Percentiles rank a stretch among this genome's conserved stretches.
phyloP scores from a whole-genome alignment of 371 early-diverging fungal genomes.

The Mucor velutinosus region DNA sequence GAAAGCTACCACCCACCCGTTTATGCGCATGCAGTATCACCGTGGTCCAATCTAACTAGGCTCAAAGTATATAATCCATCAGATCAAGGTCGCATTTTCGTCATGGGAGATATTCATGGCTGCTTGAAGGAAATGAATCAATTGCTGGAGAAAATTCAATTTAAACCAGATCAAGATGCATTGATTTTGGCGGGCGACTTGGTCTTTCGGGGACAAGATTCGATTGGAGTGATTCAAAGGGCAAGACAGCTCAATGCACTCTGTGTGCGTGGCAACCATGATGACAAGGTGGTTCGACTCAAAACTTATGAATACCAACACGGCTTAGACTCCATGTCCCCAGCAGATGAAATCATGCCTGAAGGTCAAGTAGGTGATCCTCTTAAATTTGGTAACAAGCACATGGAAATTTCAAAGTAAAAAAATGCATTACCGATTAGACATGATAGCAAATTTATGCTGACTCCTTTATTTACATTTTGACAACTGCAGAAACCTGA shows the following conservation, averaged over 20 bases:
- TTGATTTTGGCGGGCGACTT: constrained; percentile 71
- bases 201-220: constrained; percentile 66
- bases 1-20: constrained; percentile 3
- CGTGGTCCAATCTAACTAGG: constrained; percentile 37
- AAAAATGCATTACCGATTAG: not conserved
- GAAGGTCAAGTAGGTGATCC: constrained; percentile 43
- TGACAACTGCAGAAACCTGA: constrained; percentile 30
- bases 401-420: constrained; percentile 41
- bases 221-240: constrained; percentile 56
- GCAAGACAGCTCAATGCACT: constrained; percentile 53
- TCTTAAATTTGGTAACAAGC: constrained; percentile 36
- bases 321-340: constrained; percentile 18
- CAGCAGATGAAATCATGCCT: constrained; percentile 18
- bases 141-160: constrained; percentile 51
- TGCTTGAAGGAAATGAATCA: constrained; percentile 51
- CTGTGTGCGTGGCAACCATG: constrained; percentile 77
- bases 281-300: constrained; percentile 68
- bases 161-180: constrained; percentile 43
- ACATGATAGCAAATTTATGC: not conserved
- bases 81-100: constrained; percentile 46
- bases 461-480: not conserved
- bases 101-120: constrained; percentile 78
- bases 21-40: constrained; percentile 29
- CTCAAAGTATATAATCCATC: constrained; percentile 11
- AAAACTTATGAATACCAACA: constrained; percentile 42